Percentiles rank a stretch among this genome's conserved stretches.
Conservation (phyloP, 78 protist species). For the Isochrysis galbana region DNA sequence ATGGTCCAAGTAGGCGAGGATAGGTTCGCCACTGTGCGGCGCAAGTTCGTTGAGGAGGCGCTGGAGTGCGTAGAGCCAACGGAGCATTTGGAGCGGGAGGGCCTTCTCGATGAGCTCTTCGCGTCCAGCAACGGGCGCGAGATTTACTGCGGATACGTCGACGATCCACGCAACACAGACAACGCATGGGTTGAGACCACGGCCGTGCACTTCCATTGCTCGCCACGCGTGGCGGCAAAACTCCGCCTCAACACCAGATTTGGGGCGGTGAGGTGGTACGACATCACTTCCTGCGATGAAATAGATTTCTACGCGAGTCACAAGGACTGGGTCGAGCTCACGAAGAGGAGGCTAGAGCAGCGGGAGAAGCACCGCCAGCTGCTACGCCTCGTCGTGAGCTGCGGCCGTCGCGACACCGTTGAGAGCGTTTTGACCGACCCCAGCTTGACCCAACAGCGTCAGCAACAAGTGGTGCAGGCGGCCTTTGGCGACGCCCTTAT, state of each 20-base stretch:
- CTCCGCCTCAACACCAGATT: too few species aligned
- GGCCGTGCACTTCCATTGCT: not conserved
- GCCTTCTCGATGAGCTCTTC: not conserved
- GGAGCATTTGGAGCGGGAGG: too few species aligned
- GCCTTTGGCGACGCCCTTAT: not conserved
- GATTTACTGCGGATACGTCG: not conserved
- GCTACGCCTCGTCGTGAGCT: not conserved
- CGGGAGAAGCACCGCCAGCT: not conserved
- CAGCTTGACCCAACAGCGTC: not conserved
- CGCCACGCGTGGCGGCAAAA: not conserved
- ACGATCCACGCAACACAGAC: slow-evolving; percentile 19
- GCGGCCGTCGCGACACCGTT: not conserved
- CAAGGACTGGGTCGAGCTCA: not conserved
- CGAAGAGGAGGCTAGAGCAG: not conserved
- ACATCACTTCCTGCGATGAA: too few species aligned
- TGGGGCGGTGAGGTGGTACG: too few species aligned
- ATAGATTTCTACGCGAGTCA: too few species aligned
- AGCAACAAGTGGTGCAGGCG: not conserved
- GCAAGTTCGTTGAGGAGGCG: not conserved
- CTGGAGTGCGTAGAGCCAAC: too few species aligned
- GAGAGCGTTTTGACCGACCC: not conserved
- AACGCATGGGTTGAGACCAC: slow-evolving; percentile 9
- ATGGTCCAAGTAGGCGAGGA: too few species aligned
- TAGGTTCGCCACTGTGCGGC: not conserved
- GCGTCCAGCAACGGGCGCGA: not conserved